Base-by-base conservation (phyloP, 306 rosid genomes). In the Ochetophila trinervis region DNA sequence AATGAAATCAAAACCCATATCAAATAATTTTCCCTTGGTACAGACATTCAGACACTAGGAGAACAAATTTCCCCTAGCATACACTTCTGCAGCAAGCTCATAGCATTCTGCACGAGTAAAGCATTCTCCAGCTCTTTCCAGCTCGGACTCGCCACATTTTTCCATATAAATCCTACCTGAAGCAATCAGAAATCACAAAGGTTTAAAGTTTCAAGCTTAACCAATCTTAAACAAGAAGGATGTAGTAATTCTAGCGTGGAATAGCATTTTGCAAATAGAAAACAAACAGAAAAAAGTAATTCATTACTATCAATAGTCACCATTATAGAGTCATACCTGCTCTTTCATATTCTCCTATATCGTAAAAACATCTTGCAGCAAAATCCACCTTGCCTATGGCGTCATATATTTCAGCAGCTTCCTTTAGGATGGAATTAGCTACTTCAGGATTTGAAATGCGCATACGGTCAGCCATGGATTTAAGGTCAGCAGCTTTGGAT, bases 341-440 rank as follows among this genome's bases (percentile, higher is more conserved):
- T 69, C 79, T 85, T 78, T 83, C 80, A 68, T 73, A 75, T 19
- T 90, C 90, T 35, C 90, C 88, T 58, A 87, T 60, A 76, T 87
- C 95, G 49, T 57, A 78, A 66, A 75, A 85, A 76, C 96, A 90
- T 51, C 78, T 82, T 0, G 95, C 91, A 20, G 96, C 89, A 56
- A 65, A 69, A 67, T 85, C 87, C 17, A 60, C 72, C 85, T 76
- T 87, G 62, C 86, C 88, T 27, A 83, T 84, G 34, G 84, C 74
- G 62, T 87, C 91, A 58, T 78, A 87, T 54, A 85, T 85, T 54
- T 76, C 80, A 16, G 90, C 97, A 61, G 97, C 97, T 82, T 87
- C 87, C 63, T 88, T 79, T 23, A 90, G 88, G 11, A 56, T 63
- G 19, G 84, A 82, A 40, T 80, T 82, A 56, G 97, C 82, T 67